phyloP scores from a whole-genome alignment of 2,329 filamentous ascomycete species.

The Aureobasidium mangrovei region DNA sequence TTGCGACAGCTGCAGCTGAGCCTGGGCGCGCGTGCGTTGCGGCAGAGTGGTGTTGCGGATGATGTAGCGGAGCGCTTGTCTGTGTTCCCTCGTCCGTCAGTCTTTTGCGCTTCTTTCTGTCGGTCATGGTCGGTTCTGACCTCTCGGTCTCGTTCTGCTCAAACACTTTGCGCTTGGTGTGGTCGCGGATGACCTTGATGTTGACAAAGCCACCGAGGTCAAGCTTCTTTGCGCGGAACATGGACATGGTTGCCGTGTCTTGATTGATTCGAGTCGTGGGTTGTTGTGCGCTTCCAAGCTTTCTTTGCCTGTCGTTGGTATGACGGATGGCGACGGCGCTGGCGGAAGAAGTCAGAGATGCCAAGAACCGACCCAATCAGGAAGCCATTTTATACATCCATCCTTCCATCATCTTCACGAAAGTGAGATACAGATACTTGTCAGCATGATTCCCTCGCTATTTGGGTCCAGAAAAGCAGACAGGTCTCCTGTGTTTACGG shows the following conservation, averaged over 20 bases:
- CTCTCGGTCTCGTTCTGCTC: slow-evolving; percentile 79
- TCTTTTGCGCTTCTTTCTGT: neutral
- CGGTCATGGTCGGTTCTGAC: slow-evolving; percentile 36
- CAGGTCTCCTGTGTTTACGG: neutral
- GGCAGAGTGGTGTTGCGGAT: slow-evolving; percentile 87
- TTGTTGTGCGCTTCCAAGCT: neutral
- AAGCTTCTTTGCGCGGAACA: slow-evolving; percentile 84
- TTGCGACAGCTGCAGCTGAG: slow-evolving; percentile 83
- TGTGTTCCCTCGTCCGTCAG: slow-evolving; percentile 28
- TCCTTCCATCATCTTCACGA: neutral
- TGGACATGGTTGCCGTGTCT: slow-evolving; percentile 31
- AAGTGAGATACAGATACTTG: neutral
- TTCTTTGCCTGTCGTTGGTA: slow-evolving; percentile 4
- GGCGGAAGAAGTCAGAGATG: neutral
- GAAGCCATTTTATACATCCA: slow-evolving; percentile 5
- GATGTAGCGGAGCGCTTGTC: slow-evolving; percentile 75
- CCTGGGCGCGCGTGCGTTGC: slow-evolving; percentile 72
- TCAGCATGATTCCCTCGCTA: neutral
- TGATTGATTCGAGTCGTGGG: neutral
- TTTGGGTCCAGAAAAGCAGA: neutral
- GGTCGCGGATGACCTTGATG: slow-evolving; percentile 78
- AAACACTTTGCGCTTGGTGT: slow-evolving; percentile 93
- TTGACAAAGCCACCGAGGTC: slow-evolving; percentile 86
- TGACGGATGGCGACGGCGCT: neutral
- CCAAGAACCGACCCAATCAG: slow-evolving; percentile 3